Evolutionary conservation across 108 stramenopile genomes (phyloP), one percentile per base, ranked within the genome.

Genomic region (Pseudonitzschia multiseries): DNA sequence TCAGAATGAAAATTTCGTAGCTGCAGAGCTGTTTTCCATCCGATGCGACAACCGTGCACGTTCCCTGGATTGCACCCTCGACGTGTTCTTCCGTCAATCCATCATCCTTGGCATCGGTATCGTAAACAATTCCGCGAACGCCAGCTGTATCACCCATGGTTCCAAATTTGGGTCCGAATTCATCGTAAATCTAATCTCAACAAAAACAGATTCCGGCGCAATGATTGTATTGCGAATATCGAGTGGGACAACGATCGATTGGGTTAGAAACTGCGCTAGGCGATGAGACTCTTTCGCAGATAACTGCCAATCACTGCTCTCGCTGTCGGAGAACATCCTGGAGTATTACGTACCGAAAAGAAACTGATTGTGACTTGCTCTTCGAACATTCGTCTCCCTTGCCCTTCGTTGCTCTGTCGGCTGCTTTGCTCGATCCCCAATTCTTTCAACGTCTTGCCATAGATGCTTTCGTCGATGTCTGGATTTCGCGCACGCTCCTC

Each of bases 381-480:
- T 13, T 33, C 20, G 36, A 6, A 36, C 2, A 29, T 62, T n/a
- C 61, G 9, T 59, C 57, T 22, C 29, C 57, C 26, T 27, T 59
- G 57, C 57, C n/a, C 20, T 27, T n/a, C 32, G 57, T 24, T 59
- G 57, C 22, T 57, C 24, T 57, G 57, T 22, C 29, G 12, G 0
- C 5, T 28, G 22, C 13, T 14, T n/a, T 20, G 27, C 20, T 48
- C 44, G 22, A 67, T 41, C 9, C 66, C 66, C 48, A 67, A 50
- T 44, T 67, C 66, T 67, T 44, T 67, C 12, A 44, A 24, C 43
- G 66, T 67, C 66, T 67, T 67, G n/a, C 66, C 66, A 17, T 44
- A 44, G 42, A 67, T 43, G 17, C 14, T 41, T 2, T 44, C 66
- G 44, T 29, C 33, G 28, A 67, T 44, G 21, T 17, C 22, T 5